Evolutionary conservation across 2,329 filamentous ascomycete genomes (phyloP), one percentile per base, ranked within the genome.

Genomic region (Colletotrichum chlorophyti): DNA sequence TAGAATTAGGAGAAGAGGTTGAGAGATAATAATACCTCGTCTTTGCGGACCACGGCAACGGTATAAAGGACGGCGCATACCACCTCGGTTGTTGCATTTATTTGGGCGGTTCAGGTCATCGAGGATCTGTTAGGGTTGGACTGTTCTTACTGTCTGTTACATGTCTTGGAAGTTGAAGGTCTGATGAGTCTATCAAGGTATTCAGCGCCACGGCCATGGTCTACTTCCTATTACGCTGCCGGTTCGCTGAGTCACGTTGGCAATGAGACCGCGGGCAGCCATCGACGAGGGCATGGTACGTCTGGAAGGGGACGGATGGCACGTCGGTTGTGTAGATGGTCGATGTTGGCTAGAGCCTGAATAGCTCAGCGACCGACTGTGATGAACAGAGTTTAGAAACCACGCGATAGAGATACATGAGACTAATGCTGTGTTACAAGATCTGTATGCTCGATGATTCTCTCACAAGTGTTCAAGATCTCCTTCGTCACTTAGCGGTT

Each of bases 51-150:
- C 53, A 58, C 46, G 47, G 21, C 46, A 48, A 51, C 41, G 58
- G 58, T 52, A 47, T 46, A 42, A 53, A 60, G n/a, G 46, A 43
- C 53, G 58, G 53, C 53, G 53, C 53, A 59, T 58, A 60, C 58
- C 58, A 52, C 34, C 31, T 53, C 24, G 53, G 58, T 58, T 60
- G 37, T 60, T 60, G 58, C 58, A 60, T 60, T 53, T 53, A 42
- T 58, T 58, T 58, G 46, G 58, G 46, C 35, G 58, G 53, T 58
- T 60, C 37, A 53, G 59, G 58, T 46, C 48, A 40, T 58, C 31
- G 53, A 42, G 53, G 46, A 50, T 57, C 41, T 60, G 57, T 24
- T 42, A 46, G 47, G 58, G 47, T 60, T 58, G 53, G 40, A 19
- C 47, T 59, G 53, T 47, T 59, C 41, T 54, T 58, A 34, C 47